Conservation (phyloP, 495 filamentous ascomycete genomes). For the Neurospora sp. region DNA sequence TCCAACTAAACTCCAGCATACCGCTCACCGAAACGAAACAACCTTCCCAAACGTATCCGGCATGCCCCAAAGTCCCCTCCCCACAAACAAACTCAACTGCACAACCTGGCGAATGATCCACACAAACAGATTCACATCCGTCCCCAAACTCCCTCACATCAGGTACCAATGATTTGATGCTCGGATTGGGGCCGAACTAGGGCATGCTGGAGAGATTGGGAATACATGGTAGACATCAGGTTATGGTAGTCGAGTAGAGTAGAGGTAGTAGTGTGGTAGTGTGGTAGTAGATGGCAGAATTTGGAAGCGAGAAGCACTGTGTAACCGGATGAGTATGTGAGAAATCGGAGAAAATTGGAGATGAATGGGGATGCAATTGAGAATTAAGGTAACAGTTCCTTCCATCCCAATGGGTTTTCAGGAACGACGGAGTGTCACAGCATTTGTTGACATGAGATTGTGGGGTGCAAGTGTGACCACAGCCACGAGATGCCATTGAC, state of each 20-base stretch:
- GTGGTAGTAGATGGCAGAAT: no score
- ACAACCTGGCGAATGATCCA: conserved; percentile 54
- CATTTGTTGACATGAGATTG: neutral
- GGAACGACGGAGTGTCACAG: neutral
- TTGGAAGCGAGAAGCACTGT: neutral
- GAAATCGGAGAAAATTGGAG: neutral
- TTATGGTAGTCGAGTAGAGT: no score
- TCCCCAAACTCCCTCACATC: conserved; percentile 42
- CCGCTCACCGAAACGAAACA: conserved; percentile 37
- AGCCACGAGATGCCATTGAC: neutral
- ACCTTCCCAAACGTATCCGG: conserved; percentile 47
- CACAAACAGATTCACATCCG: conserved; percentile 51
- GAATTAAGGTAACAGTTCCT: neutral
- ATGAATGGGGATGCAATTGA: neutral
- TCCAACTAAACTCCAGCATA: no score
- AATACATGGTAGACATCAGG: no score
- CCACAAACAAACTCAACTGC: conserved; percentile 43
- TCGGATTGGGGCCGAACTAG: no score
- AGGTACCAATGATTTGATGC: conserved; percentile 40
- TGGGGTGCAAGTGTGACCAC: neutral
- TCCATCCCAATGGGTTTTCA: neutral
- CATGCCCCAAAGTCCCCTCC: conserved; percentile 48
- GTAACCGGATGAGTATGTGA: neutral
- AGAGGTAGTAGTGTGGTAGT: no score
- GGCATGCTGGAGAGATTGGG: no score